Conservation (phyloP, 2,329 filamentous ascomycete genomes). For the Colletotrichum tabaci region DNA sequence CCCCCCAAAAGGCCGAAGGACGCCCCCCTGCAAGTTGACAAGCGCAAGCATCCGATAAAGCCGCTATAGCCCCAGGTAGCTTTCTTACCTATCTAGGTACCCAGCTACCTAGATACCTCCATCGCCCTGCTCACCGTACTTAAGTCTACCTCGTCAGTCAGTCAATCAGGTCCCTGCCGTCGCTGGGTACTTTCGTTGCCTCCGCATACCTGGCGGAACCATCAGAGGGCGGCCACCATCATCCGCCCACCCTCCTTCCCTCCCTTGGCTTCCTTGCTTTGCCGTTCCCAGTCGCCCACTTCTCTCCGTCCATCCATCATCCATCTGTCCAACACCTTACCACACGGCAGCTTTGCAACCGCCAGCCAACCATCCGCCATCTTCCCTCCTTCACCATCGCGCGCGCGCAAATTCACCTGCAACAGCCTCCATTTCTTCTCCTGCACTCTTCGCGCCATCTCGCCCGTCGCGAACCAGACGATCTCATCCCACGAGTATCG, state of each 20-base stretch:
- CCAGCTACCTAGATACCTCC: too few relatives aligned
- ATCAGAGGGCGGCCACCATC: conserved; percentile 8
- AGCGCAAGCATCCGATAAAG: conserved; percentile 36
- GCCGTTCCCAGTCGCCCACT: conserved; percentile 41
- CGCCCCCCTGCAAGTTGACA: conserved; percentile 33
- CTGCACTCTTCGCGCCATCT: conserved; percentile 15
- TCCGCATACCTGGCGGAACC: conserved; percentile 21
- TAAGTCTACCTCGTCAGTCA: neutral
- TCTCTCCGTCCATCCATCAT: conserved; percentile 40
- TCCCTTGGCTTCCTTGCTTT: conserved; percentile 21
- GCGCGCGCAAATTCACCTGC: conserved; percentile 36
- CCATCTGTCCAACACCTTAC: conserved; percentile 27
- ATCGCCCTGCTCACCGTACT: too few relatives aligned
- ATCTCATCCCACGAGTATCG: neutral
- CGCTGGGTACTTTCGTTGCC: conserved; percentile 13
- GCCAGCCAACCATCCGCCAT: conserved; percentile 43
- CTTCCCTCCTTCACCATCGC: conserved; percentile 41
- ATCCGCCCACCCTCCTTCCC: conserved; percentile 17
- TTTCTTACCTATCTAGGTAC: neutral
- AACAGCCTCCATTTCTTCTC: conserved; percentile 32
- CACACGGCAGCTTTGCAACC: conserved; percentile 38
- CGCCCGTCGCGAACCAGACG: conserved; percentile 7
- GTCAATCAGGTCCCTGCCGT: neutral
- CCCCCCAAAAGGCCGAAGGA: conserved; percentile 7
- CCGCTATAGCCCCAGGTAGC: conserved; percentile 5